Base-by-base conservation (phyloP, 2,329 filamentous ascomycete species). In the Diaporthe caulivora region DNA sequence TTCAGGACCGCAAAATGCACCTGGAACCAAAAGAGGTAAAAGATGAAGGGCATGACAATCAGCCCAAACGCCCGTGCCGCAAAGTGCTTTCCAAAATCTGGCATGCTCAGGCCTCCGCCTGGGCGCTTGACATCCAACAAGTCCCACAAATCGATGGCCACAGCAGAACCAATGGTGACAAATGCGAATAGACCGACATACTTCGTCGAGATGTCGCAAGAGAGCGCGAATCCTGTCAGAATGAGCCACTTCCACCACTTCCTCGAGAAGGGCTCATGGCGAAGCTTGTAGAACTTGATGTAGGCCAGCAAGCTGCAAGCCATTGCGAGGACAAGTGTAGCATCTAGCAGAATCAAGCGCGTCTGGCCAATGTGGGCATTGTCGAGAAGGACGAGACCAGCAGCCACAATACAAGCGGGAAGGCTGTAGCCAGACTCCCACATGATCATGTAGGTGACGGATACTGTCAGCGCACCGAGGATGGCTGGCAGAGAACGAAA, bases 211-310 rank as follows among this genome's bases (percentile, higher is more conserved):
- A 99, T 98, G 81, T 98, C 97, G 82, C 96, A 98, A 81, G 95
- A 98, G 81, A 99, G 89, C 75, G 93, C 93, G 82, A 99, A 96
- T 74, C 97, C 97, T 10, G 97, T 99, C 79, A 98, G 85, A 76
- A 99, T 91, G 74, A 99, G 90, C 97, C 97, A 99, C 85, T 99
- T 99, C 97, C 97, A 99, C 97, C 97, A 99, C 86, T 99, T 98
- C 75, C 95, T 91, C 74, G 93, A 91, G 82, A 99, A 99, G 3
- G 97, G 89, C 77, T 92, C 89, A 79, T 98, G 95, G 78, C 97
- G 91, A 78, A 96, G 87, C 89, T 98, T 99, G 88, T 98, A 98
- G 86, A 98, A 99, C 78, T 95, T 95, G 84, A 99, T 93, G 84
- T 99, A 99, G 87, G 91, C 95, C 72, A 98, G 88, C 72, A 99